Base-by-base conservation (phyloP, 495 filamentous ascomycete species). In the Penicillium macrosclerotiorum region DNA sequence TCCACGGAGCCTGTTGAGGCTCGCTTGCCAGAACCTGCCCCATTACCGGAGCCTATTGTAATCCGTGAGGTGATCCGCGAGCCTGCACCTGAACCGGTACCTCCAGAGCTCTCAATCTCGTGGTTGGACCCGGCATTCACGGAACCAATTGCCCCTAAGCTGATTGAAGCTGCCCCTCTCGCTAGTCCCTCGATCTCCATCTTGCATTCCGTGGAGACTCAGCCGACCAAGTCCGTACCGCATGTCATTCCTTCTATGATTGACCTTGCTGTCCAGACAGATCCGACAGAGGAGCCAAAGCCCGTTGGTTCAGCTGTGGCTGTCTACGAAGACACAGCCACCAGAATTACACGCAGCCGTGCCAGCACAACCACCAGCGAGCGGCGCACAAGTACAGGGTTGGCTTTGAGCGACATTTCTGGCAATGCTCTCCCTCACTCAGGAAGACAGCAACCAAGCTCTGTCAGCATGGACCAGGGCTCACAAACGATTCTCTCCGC, bases 401-500 rank as follows among this genome's bases (percentile, higher is more conserved):
- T 65, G 49, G 69, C 72, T 24, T 54, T 75, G 45, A 63, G 57
- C 32, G 57, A 68, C 41, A 68, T 78, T 18, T 68, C 74, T 49
- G 68, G 72, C 14, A 76, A 76, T 55, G 55, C 67, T 36, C 45
- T 67, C 9, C 46, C 64, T 16, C 65, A 62, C 27, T 55, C 57
- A 24, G 32, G 52, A 18, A 60, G 43, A 47, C 50, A 62, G 36
- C 51, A 50, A 6, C 54, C 52, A 23, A 68, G 58, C 30, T 75
- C 71, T 50, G 66, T 74, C 32, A 82, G 73, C 36, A 67, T 71
- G 26, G 84, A 92, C 57, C 84, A 89, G 42, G 76, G 79, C 37
- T 79, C 81, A 11, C 89, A 94, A 64, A 92, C 89, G 25, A 70
- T 81, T 6, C 64, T 92, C 25, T 90, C 87, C 11, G 80, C 83